Evolutionary conservation across 768 basidiomycete genomes (phyloP), one percentile per base, ranked within the genome.

Genomic region (Tylopilus vinaceipallidus): DNA sequence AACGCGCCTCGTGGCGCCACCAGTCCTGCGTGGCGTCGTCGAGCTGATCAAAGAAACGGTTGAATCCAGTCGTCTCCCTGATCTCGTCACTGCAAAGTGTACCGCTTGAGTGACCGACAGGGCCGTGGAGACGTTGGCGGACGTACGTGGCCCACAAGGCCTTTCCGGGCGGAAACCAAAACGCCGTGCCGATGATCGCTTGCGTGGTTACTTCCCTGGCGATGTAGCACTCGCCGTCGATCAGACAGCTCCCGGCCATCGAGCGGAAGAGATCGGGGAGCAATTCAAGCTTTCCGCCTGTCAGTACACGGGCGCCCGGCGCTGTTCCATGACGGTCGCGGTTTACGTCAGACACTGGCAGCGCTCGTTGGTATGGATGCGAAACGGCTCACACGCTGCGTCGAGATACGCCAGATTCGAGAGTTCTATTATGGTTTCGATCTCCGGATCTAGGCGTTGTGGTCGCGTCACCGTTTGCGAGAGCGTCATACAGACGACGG

Each of bases 131-230:
- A 16, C 16, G 24, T 20, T 10, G 2, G 23, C 23, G 1, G 37
- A 46, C 37, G 3, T 26, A 47, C 49, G 37, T 50, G 8, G 29
- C 22, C 24, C 45, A 50, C 30, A 50, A 11, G 8, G 9, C 17
- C 33, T 39, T 50, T 12, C 49, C 49, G 0, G 49, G 49, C 1
- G 49, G 49, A 33, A 47, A 47, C 49, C 49, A 50, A 13, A 50
- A 22, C 17, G 49, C 44, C 4, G 20, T 39, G 11, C 49, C 49
- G 14, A 50, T 8, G 8, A 50, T 46, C 37, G 37, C 47, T 12
- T 13, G 24, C 5, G 49, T 46, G 20, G 44, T 9, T 20, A 14
- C 19, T 16, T 46, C 49, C 10, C 7, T 50, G 1, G 37, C 49
- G 30, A 50, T 12, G 44, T 50, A 50, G 19, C 49, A 50, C 22